Evolutionary conservation across 1,139 yeast genomes (phyloP).

Genomic region (Hansenula lynferdii): DNA sequence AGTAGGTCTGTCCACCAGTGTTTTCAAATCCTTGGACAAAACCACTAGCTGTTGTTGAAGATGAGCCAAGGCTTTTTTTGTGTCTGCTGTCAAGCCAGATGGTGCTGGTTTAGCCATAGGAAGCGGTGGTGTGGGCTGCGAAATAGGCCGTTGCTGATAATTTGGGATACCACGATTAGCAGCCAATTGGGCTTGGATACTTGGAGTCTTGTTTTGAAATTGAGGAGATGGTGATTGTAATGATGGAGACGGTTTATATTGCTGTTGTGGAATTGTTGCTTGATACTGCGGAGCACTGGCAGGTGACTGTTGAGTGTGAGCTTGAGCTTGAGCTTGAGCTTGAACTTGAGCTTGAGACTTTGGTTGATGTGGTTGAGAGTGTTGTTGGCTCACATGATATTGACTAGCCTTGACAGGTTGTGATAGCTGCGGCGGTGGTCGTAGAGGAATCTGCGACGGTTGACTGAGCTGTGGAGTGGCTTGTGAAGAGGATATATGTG

Average conservation of each 20-base stretch:
- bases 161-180: constrained; percentile 38
- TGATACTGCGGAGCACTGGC: background rate
- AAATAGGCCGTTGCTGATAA: constrained; percentile 13
- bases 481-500: no score
- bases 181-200: constrained; percentile 49
- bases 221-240: constrained; percentile 1
- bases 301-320: constrained; percentile 5
- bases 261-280: constrained; percentile 3
- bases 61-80: constrained; percentile 60
- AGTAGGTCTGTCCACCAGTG: constrained; percentile 63
- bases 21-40: constrained; percentile 59
- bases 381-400: background rate
- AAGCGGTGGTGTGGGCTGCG: constrained; percentile 5
- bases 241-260: background rate
- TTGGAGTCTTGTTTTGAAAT: constrained; percentile 17
- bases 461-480: no score
- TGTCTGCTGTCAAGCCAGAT: constrained; percentile 43
- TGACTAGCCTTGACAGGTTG: no score
- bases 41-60: constrained; percentile 68
- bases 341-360: constrained; percentile 3
- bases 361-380: constrained; percentile 2
- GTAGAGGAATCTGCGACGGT: background rate
- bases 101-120: constrained; percentile 10
- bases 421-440: background rate
- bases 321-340: no score